Evolutionary conservation across 345 rosid species (phyloP), one percentile per base, ranked within the genome.

Genomic region (Pistacia atlantica): DNA sequence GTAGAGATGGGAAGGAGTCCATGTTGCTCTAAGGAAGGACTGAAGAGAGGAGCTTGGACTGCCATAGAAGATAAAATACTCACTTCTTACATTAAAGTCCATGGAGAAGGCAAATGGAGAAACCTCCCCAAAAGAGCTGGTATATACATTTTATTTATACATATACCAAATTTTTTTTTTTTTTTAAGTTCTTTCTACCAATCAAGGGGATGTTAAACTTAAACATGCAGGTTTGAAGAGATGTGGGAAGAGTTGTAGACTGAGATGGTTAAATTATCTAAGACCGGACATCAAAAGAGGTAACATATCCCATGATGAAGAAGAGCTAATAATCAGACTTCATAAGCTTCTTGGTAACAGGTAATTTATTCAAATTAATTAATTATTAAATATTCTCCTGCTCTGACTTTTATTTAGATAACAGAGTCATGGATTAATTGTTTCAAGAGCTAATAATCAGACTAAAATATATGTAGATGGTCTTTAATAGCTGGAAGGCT

Each of bases 341-440:
- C 91, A 88, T 65, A 88, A 84, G 60, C 91, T 88, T 77, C 90
- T 89, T 7, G 92, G 92, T 12, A 89, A 89, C 90, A 89, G 90
- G 92, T 89, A 58, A 18, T 55, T 31, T 31, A 31, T 31, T 42
- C 46, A 42, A 18, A 3, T 49, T 31, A 14, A 11, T 42, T 17
- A 5, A 48, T 46, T 17, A 46, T 17, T 45, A 11, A 33, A 20
- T 35, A 20, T 35, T 18, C 10, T 33, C 46, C 6, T 0, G 6
- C 46, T 42, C 46, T 42, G 6, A 42, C 8, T 5, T 42, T 42
- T 5, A 42, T 42, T 42, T 42, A 42, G 46, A 42, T 42, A 8
- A 31, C 6, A 42, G 46, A 42, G 33, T 42, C 46, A 42, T 42
- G 16, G n/a, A 14, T 28, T 11, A 8, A 12, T 14, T 14, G 18